A percentile compares a stretch with the other conserved stretches of the same genome.
Conservation (phyloP, 345 rosid genomes). For the Mangifera indica region DNA sequence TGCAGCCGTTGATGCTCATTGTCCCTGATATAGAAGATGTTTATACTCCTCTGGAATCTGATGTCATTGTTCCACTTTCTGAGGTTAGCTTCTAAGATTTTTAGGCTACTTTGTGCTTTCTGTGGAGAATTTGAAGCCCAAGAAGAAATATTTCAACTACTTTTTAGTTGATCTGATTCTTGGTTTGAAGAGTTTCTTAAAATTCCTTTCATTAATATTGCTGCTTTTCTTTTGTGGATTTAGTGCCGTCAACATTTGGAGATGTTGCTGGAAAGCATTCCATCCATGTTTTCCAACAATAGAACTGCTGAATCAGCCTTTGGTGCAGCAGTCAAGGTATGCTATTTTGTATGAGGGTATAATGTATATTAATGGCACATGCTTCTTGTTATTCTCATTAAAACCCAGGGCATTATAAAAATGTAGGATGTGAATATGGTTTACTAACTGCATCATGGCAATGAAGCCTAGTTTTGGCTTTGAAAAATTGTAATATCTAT, state of each 20-base stretch:
- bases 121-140: conserved; percentile 6
- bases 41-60: conserved; percentile 89
- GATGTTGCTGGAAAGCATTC: conserved; percentile 90
- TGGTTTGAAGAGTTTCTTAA: conserved; percentile 3
- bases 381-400: not conserved
- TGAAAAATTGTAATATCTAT: not conserved
- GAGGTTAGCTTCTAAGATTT: conserved; percentile 55
- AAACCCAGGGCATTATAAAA: not conserved
- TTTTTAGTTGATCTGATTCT: conserved; percentile 11
- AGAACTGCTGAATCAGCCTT: conserved; percentile 92
- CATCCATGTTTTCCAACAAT: conserved; percentile 84
- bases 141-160: not conserved
- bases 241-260: conserved; percentile 97
- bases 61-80: conserved; percentile 84
- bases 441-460: not conserved
- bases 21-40: conserved; percentile 98
- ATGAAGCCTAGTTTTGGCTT: not conserved
- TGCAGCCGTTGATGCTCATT: conserved; percentile 97
- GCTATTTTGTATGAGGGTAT: conserved; percentile 4
- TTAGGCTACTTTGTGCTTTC: conserved; percentile 10
- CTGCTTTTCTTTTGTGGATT: conserved; percentile 24
- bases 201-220: conserved; percentile 8
- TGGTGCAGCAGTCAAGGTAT: conserved; percentile 96
- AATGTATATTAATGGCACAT: not conserved
- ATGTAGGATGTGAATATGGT: not conserved